These are phyloP conservation scores for Voacanga thouarsii DNA, from an alignment of 257 asterid species.

Conservation along the genomic window DNA sequence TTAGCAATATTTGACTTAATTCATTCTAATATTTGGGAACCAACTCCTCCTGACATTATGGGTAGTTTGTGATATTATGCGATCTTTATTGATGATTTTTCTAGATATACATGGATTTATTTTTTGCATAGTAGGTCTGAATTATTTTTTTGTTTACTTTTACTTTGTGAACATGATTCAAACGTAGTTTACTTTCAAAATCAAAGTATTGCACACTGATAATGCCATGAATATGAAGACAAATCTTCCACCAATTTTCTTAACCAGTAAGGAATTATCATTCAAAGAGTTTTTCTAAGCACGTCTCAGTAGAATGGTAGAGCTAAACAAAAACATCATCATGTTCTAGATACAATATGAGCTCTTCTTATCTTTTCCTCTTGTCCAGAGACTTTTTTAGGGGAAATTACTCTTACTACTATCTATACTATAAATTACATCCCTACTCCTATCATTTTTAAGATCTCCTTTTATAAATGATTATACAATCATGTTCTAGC, in stretches of 20 bases:
- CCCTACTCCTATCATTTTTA: no score
- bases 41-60: no score
- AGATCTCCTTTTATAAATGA: not conserved
- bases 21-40: no score
- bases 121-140: no score
- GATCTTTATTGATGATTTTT: no score
- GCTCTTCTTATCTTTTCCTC: not conserved
- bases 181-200: not conserved
- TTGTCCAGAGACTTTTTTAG: not conserved
- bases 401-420: not conserved
- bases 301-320: not conserved
- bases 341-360: no score
- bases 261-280: not conserved
- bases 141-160: no score
- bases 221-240: constrained; percentile 2
- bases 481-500: not conserved
- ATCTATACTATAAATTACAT: not conserved
- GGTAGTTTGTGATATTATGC: no score
- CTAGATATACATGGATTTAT: no score
- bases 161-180: no score
- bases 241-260: not conserved
- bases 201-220: not conserved
- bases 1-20: no score
- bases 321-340: not conserved
- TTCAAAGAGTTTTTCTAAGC: not conserved